A percentile compares a stretch with the other conserved stretches of the same genome.
Evolutionary conservation across 139 green algal species (phyloP).

Genomic region (Zygnema cylindricum): DNA sequence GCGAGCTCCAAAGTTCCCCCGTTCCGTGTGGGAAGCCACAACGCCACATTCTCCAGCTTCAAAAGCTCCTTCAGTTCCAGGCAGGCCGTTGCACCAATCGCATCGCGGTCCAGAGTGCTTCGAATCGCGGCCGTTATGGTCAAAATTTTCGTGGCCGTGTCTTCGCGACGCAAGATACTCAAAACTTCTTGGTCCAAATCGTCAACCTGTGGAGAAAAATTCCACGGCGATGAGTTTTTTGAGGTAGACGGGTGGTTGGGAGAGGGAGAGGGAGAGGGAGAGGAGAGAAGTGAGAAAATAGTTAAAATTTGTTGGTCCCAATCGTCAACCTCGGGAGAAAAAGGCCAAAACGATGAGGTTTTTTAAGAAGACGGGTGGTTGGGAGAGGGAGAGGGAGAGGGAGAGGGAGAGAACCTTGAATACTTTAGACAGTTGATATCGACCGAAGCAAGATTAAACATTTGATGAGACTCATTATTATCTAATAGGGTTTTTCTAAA

Average conservation of each 20-base stretch:
- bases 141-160: background rate
- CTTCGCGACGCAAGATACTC: background rate
- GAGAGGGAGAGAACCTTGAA: too few relatives aligned
- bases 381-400: too few relatives aligned
- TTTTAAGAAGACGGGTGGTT: too few relatives aligned
- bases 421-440: too few relatives aligned
- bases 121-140: slow-evolving; percentile 8
- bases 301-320: too few relatives aligned
- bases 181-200: slow-evolving; percentile 35
- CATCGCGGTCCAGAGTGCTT: slow-evolving; percentile 38
- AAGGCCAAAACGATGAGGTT: too few relatives aligned
- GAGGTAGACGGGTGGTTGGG: background rate
- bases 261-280: background rate
- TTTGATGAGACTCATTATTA: too few relatives aligned
- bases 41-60: slow-evolving; percentile 32
- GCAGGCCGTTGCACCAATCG: slow-evolving; percentile 24
- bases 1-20: slow-evolving; percentile 23
- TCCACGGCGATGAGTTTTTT: background rate
- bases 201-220: background rate
- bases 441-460: too few relatives aligned
- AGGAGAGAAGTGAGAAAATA: too few relatives aligned
- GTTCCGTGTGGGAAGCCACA: slow-evolving; percentile 31
- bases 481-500: too few relatives aligned
- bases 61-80: slow-evolving; percentile 36
- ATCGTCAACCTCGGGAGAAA: too few relatives aligned